Evolutionary conservation across 176 grass and related monocot species (phyloP).

Genomic region (Zea mays): DNA sequence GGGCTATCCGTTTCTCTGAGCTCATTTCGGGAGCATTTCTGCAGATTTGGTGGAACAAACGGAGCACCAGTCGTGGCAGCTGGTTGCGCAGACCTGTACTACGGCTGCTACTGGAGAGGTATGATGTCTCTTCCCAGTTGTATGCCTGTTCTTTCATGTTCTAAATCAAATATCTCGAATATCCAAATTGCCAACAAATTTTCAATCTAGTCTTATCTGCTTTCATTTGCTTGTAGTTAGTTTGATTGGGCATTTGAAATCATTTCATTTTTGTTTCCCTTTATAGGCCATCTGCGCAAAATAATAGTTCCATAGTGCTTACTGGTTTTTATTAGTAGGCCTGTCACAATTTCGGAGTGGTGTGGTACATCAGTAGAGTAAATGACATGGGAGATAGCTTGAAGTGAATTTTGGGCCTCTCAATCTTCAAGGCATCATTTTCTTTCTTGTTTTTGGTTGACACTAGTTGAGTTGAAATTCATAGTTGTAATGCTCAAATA

Average conservation of each 20-base stretch:
- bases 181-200: background rate
- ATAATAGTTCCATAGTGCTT: background rate
- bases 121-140: background rate
- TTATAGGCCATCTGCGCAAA: background rate
- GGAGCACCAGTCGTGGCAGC: slow-evolving; percentile 16
- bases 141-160: background rate
- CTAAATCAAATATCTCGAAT: background rate
- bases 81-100: slow-evolving; percentile 9
- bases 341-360: background rate
- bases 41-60: slow-evolving; percentile 45
- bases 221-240: slow-evolving; percentile 22
- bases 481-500: background rate
- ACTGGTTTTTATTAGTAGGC: background rate
- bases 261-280: background rate
- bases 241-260: slow-evolving; percentile 11
- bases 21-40: slow-evolving; percentile 24
- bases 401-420: background rate
- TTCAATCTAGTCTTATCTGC: background rate
- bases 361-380: background rate
- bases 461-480: background rate
- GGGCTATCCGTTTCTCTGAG: slow-evolving; percentile 9
- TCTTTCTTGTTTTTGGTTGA: slow-evolving; percentile 21
- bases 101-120: slow-evolving; percentile 44
- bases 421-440: background rate
- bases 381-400: slow-evolving; percentile 7